Conservation (phyloP, 371 early-diverging fungal genomes). For the Ordospora pajunii region DNA sequence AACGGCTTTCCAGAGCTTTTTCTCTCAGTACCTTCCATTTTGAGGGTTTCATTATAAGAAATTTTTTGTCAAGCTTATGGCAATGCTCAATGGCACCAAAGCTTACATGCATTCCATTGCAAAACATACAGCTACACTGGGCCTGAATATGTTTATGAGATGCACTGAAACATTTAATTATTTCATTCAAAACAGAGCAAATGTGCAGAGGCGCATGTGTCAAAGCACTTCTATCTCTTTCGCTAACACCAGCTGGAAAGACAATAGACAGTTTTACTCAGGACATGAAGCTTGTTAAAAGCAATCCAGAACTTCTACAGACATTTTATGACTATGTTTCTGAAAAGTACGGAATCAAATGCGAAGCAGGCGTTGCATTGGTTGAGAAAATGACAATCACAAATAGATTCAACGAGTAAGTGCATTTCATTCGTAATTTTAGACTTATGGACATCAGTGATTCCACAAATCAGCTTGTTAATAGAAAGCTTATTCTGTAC, state of each 20-base stretch:
- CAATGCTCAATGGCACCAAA: not conserved
- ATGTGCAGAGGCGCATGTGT: not conserved
- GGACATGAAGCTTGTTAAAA: not conserved
- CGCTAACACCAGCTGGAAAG: not conserved
- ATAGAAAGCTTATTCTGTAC: slow-evolving; percentile 33
- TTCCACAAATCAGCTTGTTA: not conserved
- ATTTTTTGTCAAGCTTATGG: not conserved
- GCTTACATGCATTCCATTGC: no score
- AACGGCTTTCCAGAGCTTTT: slow-evolving; percentile 4
- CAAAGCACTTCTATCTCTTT: not conserved
- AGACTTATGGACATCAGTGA: not conserved
- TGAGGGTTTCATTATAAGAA: not conserved
- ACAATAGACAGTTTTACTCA: slow-evolving; percentile 27
- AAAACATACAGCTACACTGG: no score
- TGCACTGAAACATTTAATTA: not conserved
- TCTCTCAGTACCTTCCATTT: slow-evolving; percentile 25
- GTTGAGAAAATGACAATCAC: slow-evolving; percentile 27
- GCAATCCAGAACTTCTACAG: not conserved
- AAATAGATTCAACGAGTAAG: slow-evolving; percentile 1
- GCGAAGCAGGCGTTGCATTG: slow-evolving; percentile 34
- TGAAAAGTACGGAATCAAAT: slow-evolving; percentile 24
- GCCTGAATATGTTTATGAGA: no score
- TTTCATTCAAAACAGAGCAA: not conserved
- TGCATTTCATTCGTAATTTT: not conserved
- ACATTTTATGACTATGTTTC: slow-evolving; percentile 31